Percentiles rank a stretch among this genome's conserved stretches.
Conservation (phyloP, 2,329 filamentous ascomycete species). For the Diaporthe amygdali region DNA sequence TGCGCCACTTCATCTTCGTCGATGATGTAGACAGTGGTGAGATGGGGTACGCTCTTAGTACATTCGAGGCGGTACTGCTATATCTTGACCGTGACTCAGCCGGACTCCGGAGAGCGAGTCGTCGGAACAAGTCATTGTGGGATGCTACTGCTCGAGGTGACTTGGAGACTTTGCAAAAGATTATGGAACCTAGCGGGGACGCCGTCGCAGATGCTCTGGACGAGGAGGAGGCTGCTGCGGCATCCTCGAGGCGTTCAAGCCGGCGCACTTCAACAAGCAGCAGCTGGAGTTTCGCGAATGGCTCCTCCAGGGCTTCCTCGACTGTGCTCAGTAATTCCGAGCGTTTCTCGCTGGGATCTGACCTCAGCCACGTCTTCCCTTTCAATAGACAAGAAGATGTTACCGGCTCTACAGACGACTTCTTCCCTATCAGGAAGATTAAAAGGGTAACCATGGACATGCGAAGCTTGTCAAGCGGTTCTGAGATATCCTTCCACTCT, state of each 20-base stretch:
- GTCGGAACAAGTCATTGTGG: constrained; percentile 86
- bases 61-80: constrained; percentile 89
- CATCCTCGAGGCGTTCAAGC: constrained; percentile 44
- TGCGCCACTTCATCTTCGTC: constrained; percentile 96
- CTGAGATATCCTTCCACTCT: constrained; percentile 82
- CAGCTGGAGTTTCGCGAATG: constrained; percentile 52
- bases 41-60: constrained; percentile 94
- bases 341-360: constrained; percentile 59
- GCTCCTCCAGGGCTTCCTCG: constrained; percentile 42
- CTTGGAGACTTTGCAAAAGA: constrained; percentile 73
- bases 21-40: constrained; percentile 97
- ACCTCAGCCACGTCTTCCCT: constrained; percentile 86
- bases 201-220: constrained; percentile 50
- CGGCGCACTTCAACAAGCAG: constrained; percentile 49
- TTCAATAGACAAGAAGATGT: constrained; percentile 70
- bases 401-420: constrained; percentile 34
- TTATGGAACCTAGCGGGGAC: constrained; percentile 75
- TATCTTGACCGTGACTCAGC: constrained; percentile 86
- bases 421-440: constrained; percentile 54
- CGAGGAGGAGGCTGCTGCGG: constrained; percentile 42
- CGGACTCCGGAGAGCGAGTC: constrained; percentile 82
- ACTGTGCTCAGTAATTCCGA: constrained; percentile 49
- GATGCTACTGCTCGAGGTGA: constrained; percentile 82
- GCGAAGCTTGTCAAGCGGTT: constrained; percentile 85
- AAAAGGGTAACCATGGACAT: constrained; percentile 92